Base-by-base conservation (phyloP, 2,329 filamentous ascomycete species). In the Chaetomiaceae sp. region DNA sequence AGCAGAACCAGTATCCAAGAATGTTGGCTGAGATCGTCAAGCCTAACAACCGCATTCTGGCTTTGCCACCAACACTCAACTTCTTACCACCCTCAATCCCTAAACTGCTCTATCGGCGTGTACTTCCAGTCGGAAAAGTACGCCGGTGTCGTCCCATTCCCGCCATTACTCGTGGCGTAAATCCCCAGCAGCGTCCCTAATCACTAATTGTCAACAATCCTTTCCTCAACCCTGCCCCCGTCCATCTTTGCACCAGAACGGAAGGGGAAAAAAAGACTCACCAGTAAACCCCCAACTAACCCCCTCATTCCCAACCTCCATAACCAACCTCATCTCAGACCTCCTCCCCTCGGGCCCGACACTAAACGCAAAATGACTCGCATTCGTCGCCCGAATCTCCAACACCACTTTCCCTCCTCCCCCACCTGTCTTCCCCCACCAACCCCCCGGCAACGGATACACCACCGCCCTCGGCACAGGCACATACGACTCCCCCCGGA, bases 81-180 rank as follows among this genome's bases (percentile, higher is more conserved):
- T 16, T 17, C 30, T 12, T 25, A 20, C 12, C n/a, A 25, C 12
- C 17, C 6, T 56, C 40, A 68, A 48, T 68, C 62, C 50, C 64
- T 63, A 51, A 63, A 68, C 60, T 69, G 66, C 3, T 62, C 69
- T 43, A 68, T 60, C 14, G 68, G 68, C 1, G 54, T 61, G 55
- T 78, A 78, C 50, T 63, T 67, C 75, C 76, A 79, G 17, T 71
- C 65, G 5, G 65, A 69, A 43, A 79, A 63, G 59, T 76, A 78
- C 3, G 72, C 74, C 4, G 70, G 66, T 27, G 70, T 70, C 2
- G 58, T 67, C 2, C 68, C 71, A 10, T 67, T 61, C 2, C 68
- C 68, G 0, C 75, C 76, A 55, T 81, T 80, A 23, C 65, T 75
- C 4, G 77, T 80, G 35, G 71, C 72, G 59, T 79, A 81, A 1